These are phyloP conservation scores for Royoungia palumana DNA, from an alignment of 768 basidiomycete species.

Conservation along the genomic window DNA sequence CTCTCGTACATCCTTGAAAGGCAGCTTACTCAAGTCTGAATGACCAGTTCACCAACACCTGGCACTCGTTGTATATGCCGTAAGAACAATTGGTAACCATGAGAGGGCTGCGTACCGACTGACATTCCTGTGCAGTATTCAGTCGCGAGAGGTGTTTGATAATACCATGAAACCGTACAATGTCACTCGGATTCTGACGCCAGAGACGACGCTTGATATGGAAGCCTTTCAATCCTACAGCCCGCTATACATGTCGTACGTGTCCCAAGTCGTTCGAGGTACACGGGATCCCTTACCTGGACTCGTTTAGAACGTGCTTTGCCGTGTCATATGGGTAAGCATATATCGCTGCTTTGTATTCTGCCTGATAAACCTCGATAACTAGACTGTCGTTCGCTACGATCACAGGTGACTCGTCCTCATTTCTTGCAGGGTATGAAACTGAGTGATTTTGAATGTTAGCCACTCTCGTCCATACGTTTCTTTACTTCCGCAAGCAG, in stretches of 20 bases:
- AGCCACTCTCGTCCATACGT: slow-evolving; percentile 31
- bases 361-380: slow-evolving; percentile 37
- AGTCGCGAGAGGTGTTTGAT: slow-evolving; percentile 60
- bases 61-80: slow-evolving; percentile 59
- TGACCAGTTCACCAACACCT: slow-evolving; percentile 58
- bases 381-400: slow-evolving; percentile 77
- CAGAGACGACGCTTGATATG: slow-evolving; percentile 51
- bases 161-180: slow-evolving; percentile 57
- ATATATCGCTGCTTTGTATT: neutral
- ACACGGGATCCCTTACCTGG: slow-evolving; percentile 6
- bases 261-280: neutral
- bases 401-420: slow-evolving; percentile 52
- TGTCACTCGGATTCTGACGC: slow-evolving; percentile 52
- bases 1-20: slow-evolving; percentile 35
- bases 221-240: slow-evolving; percentile 52
- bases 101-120: neutral
- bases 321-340: slow-evolving; percentile 32
- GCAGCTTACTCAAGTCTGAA: neutral
- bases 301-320: slow-evolving; percentile 18
- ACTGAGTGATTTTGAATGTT: neutral
- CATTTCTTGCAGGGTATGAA: neutral
- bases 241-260: slow-evolving; percentile 54
- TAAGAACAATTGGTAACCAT: slow-evolving; percentile 26
- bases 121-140: slow-evolving; percentile 39
- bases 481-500: slow-evolving; percentile 74